Conservation (phyloP, 2,329 filamentous ascomycete genomes). For the Byssoonygena ceratinophila region DNA sequence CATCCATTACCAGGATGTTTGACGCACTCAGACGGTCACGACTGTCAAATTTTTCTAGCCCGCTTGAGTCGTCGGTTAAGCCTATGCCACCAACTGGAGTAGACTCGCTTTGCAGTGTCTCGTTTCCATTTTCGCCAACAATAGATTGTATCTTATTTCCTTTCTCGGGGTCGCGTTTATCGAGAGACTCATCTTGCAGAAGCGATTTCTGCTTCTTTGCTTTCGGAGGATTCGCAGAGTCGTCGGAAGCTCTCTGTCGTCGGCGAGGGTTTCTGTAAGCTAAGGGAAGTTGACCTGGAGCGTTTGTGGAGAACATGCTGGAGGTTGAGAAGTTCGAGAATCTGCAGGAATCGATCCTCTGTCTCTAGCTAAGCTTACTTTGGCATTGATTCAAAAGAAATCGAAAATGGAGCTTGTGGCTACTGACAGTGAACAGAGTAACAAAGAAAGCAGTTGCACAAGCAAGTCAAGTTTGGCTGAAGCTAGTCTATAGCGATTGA, state of each 20-base stretch:
- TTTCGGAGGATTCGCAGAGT: slow-evolving; percentile 36
- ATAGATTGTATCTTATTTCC: not conserved
- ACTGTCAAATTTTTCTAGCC: slow-evolving; percentile 30
- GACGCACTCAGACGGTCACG: slow-evolving; percentile 25
- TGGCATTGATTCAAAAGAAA: not conserved
- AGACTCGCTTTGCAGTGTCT: not conserved
- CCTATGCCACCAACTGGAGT: not conserved
- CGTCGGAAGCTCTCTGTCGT: slow-evolving; percentile 36
- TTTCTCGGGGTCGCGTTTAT: not conserved
- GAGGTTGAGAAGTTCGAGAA: not conserved
- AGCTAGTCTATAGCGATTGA: no score
- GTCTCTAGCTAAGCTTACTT: not conserved
- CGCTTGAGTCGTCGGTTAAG: slow-evolving; percentile 26
- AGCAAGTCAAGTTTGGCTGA: no score
- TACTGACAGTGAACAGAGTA: no score
- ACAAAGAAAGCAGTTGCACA: no score
- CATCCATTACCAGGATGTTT: slow-evolving; percentile 29
- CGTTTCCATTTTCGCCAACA: not conserved
- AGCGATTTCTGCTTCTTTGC: slow-evolving; percentile 39
- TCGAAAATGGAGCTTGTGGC: no score
- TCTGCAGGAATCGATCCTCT: not conserved
- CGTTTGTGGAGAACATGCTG: slow-evolving; percentile 34
- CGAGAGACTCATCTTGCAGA: not conserved
- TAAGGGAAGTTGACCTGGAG: slow-evolving; percentile 12
- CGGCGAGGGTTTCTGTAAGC: slow-evolving; percentile 26